These are phyloP conservation scores for Aspergillus aculeatus DNA, from an alignment of 2,329 filamentous ascomycete genomes.

Conservation along the genomic window DNA sequence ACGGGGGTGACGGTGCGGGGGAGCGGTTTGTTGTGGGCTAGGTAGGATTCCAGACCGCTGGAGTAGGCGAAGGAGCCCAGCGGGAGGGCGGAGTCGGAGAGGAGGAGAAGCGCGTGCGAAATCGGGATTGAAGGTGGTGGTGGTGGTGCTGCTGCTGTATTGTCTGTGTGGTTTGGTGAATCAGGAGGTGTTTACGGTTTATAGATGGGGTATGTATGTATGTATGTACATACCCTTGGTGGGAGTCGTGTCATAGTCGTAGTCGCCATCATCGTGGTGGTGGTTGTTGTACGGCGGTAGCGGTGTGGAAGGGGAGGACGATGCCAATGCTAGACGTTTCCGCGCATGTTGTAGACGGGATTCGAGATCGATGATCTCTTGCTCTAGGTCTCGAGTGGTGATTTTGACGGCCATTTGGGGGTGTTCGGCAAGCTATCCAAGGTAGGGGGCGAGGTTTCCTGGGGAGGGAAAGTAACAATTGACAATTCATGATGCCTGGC, in stretches of 20 bases:
- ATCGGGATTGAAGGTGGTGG: neutral
- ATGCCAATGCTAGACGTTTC: constrained; percentile 36
- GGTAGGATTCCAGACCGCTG: constrained; percentile 63
- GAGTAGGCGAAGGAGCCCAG: constrained; percentile 66
- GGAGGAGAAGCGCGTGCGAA: constrained; percentile 56
- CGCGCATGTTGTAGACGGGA: constrained; percentile 48
- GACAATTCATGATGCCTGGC: neutral
- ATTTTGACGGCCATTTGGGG: constrained; percentile 23
- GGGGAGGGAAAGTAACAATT: constrained; percentile 5
- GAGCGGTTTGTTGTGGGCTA: constrained; percentile 55
- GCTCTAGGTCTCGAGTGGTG: constrained; percentile 26
- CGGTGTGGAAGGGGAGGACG: constrained; percentile 6
- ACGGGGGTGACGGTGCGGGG: constrained; percentile 31
- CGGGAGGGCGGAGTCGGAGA: constrained; percentile 64
- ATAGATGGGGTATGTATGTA: neutral
- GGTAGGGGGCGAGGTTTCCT: neutral
- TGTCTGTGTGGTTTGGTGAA: neutral
- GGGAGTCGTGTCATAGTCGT: neutral
- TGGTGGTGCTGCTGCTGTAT: neutral
- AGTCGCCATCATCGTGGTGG: neutral
- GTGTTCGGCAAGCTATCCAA: neutral
- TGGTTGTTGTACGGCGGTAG: neutral
- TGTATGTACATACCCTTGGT: constrained; percentile 8
- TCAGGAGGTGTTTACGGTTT: neutral
- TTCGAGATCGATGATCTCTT: constrained; percentile 50